These are phyloP conservation scores for Suhomyces coccinellae DNA, from an alignment of 1,139 yeast species.

Conservation along the genomic window DNA sequence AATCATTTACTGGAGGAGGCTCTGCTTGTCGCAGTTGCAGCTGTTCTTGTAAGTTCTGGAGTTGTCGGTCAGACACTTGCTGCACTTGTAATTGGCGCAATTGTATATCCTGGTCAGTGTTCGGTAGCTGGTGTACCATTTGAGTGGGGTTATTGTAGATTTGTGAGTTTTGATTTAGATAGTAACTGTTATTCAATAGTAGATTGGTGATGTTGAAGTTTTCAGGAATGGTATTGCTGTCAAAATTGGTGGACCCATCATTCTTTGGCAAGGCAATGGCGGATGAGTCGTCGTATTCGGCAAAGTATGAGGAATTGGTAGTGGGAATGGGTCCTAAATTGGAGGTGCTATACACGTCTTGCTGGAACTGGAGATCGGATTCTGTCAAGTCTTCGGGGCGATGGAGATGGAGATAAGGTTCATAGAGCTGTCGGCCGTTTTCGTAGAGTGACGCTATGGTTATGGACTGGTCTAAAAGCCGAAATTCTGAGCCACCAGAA, in stretches of 20 bases:
- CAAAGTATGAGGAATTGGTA: neutral
- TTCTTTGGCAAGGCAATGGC: neutral
- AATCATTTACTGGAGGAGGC: conserved; percentile 2
- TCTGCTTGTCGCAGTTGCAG: conserved; percentile 10
- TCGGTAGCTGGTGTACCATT: neutral
- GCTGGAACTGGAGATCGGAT: conserved; percentile 34
- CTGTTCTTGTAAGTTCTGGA: conserved; percentile 5
- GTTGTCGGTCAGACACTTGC: neutral
- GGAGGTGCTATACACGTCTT: conserved; percentile 22
- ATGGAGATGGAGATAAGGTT: conserved; percentile 36
- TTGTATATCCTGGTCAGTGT: neutral
- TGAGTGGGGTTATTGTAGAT: neutral
- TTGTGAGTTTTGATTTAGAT: conserved; percentile 5
- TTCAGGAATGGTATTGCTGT: conserved; percentile 20
- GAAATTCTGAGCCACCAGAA: neutral
- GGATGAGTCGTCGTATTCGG: neutral
- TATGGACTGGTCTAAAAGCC: conserved; percentile 42
- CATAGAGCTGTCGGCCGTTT: conserved; percentile 33
- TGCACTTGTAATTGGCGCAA: neutral
- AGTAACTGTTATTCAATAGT: conserved; percentile 20
- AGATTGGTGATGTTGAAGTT: conserved; percentile 26
- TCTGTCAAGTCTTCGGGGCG: conserved; percentile 31
- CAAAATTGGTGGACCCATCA: conserved; percentile 11
- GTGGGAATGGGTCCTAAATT: neutral
- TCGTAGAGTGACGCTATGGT: conserved; percentile 43